Evolutionary conservation across 352 stramenopile species (phyloP).

Genomic region (Globisporangium emineosum): DNA sequence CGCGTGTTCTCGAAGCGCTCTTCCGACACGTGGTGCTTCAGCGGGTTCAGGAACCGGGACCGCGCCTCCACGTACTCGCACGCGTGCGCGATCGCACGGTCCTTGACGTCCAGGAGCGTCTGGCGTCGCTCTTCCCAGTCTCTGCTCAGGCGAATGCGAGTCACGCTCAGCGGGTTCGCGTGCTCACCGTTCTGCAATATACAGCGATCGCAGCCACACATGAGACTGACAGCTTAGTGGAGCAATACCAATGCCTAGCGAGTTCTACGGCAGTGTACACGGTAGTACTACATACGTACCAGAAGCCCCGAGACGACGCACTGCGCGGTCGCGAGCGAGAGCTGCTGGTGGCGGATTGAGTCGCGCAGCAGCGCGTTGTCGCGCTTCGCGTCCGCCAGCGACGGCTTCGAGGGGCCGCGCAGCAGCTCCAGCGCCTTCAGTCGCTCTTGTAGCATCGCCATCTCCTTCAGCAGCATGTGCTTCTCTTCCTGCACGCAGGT

Average conservation of each 20-base stretch:
- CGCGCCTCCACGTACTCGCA: slow-evolving; percentile 39
- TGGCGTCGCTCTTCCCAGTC: slow-evolving; percentile 25
- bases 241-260: no score
- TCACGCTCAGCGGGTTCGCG: slow-evolving; percentile 31
- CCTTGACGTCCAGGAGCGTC: slow-evolving; percentile 29
- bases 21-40: slow-evolving; percentile 28
- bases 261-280: background rate
- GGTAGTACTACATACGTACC: no score
- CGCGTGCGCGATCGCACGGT: slow-evolving; percentile 36
- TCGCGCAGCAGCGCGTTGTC: slow-evolving; percentile 27
- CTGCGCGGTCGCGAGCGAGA: slow-evolving; percentile 31
- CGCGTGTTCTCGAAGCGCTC: slow-evolving; percentile 42
- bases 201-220: no score
- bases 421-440: slow-evolving; percentile 16
- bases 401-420: no score
- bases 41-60: slow-evolving; percentile 37
- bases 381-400: slow-evolving; percentile 19
- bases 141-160: slow-evolving; percentile 40
- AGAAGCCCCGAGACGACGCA: slow-evolving; percentile 35
- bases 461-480: slow-evolving; percentile 34
- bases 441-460: slow-evolving; percentile 26
- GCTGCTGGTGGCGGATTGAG: slow-evolving; percentile 30
- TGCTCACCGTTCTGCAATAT: background rate
- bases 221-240: no score
- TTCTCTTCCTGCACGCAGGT: slow-evolving; percentile 36